Evolutionary conservation across 805 yeast genomes (phyloP), one percentile per base, ranked within the genome.

Genomic region (Myxozyma melibiosi): DNA sequence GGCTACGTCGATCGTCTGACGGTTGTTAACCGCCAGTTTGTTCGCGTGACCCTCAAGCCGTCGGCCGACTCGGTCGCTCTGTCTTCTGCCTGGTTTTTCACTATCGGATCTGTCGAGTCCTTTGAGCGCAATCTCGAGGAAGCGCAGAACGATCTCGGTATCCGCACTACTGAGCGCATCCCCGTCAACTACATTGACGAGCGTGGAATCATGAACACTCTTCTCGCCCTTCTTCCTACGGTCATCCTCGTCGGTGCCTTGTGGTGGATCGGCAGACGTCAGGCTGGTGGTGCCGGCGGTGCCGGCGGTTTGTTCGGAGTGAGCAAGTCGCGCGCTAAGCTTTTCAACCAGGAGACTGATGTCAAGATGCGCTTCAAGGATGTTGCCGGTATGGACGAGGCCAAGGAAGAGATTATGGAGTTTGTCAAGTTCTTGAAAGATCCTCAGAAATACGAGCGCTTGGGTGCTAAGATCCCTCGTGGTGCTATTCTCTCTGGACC

Each of bases 401-500:
- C 99, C 9, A 94, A 94, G 73, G 92, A 85, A 65, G 99, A 94
- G 74, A 91, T 94, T 61, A 89, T 90, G 96, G 99, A 94, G 73
- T 94, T 94, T 78, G 99, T 94, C 51, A 84, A 86, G 66, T 94
- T 95, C 71, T 81, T 94, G 73, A 88, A 92, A 71, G 82, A 90
- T 64, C 99, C 99, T 8, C 78, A 80, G 54, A 89, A 90, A 70
- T 94, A 91, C 73, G 97, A 91, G 71, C 83, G 83, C 58, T 78
- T 94, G 56, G 99, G 99, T 38, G 99, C 98, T 38, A 89, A 90
- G 71, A 94, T 94, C 65, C 99, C 99, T 46, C 83, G 98, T 70
- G 99, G 99, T 66, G 99, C 99, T 8, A 89, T 94, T 58, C 76
- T 94, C 55, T 87, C 96, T 1, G 99, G 99, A 47, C 96, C 99